Conservation (phyloP, 495 filamentous ascomycete species). For the Paragyromitra xinjiangensis region DNA sequence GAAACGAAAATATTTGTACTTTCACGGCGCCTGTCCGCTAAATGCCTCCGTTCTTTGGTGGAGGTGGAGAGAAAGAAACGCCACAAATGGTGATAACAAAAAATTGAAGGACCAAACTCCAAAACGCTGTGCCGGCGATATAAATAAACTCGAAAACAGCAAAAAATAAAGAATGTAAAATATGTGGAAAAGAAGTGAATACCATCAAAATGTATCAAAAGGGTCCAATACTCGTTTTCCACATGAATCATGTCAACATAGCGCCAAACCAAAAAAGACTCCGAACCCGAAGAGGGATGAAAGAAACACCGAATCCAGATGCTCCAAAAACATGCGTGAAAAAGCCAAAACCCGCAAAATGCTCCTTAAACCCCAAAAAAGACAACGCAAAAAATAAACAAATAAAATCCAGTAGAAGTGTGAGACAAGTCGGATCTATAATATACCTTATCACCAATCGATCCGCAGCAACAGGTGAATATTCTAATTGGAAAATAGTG, state of each 20-base stretch:
- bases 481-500: constrained; percentile 6
- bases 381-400: constrained; percentile 35
- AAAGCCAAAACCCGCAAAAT: constrained; percentile 44
- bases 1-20: constrained; percentile 32
- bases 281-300: constrained; percentile 39
- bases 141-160: constrained; percentile 31
- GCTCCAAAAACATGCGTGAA: constrained; percentile 38
- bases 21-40: constrained; percentile 44
- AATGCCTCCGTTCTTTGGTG: constrained; percentile 13
- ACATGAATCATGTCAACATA: constrained; percentile 38
- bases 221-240: constrained; percentile 25
- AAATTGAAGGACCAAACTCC: constrained; percentile 34
- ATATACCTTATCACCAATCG: constrained; percentile 43
- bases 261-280: constrained; percentile 39
- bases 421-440: constrained; percentile 46
- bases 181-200: constrained; percentile 39
- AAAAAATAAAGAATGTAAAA: constrained; percentile 39
- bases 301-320: constrained; percentile 49
- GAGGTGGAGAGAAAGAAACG: constrained; percentile 18
- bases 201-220: constrained; percentile 24
- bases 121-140: constrained; percentile 28
- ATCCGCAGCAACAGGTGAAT: constrained; percentile 35
- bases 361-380: constrained; percentile 39
- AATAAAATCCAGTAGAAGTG: constrained; percentile 44
- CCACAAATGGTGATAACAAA: constrained; percentile 25